Evolutionary conservation across 75 land plant species (phyloP), one percentile per base, ranked within the genome.

Genomic region (Chamaecyparis obtusa): DNA sequence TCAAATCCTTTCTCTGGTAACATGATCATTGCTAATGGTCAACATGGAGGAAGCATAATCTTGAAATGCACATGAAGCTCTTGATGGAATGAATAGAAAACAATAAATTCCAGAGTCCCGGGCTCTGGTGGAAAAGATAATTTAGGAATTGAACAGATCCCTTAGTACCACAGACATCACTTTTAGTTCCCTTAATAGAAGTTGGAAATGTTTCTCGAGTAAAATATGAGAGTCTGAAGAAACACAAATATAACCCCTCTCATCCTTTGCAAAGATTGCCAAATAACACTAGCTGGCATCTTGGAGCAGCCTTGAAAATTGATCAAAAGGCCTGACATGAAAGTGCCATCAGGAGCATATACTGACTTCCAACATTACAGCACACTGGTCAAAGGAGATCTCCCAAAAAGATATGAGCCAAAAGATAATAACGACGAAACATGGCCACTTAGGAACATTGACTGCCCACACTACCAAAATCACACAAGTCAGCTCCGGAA

Each of bases 121-220:
- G 80, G 84, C 76, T 43, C 67, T 41, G 74, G 82, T 75, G 96
- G 95, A 6, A 92, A 69, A 27, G 85, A 44, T 67, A 95, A 88
- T 30, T 90, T 7, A 44, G 91, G 90, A 19, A 95, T 46, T 37
- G 5, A 84, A 83, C 96, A 95, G 11, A 55, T 86, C 16, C 95
- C 96, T 17, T 85, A 24, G 32, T 72, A 92, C 93, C 89, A 1
- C 39, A 33, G 92, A 90, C 16, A 79, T 85, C 84, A 88, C 35
- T 88, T 60, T 86, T 10, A 92, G 87, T 75, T 87, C 84, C 64
- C 93, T 80, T 39, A 39, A 27, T 30, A 87, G 85, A 83, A 84
- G 88, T 85, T 86, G 79, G 32, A 89, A 88, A 33, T 74, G 83
- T 87, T 86, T 49, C 55, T 83, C 85, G 64, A 88, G 83, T 6